Conservation (phyloP, 2,329 filamentous ascomycete species). For the Boeremia exigua region DNA sequence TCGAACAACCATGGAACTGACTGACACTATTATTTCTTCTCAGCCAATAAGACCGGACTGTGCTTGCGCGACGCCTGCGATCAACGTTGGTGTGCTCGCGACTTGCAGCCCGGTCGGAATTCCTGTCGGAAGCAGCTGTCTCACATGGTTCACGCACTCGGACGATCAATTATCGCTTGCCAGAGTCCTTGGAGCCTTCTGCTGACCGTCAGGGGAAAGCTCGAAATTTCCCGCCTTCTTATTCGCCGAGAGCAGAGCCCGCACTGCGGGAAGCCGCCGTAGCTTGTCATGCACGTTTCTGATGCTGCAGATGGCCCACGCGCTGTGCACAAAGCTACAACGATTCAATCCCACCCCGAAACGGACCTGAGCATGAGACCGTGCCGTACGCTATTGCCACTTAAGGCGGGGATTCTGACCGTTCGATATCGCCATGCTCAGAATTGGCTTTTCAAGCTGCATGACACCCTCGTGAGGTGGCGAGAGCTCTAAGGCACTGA, state of each 20-base stretch:
- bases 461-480: background rate
- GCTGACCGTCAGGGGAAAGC: constrained; percentile 24
- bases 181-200: constrained; percentile 14
- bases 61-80: background rate
- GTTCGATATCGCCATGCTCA: constrained; percentile 9
- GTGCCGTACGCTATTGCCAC: constrained; percentile 31
- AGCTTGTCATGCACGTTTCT: constrained; percentile 35
- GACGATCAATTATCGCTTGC: constrained; percentile 22
- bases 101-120: constrained; percentile 4
- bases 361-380: constrained; percentile 26
- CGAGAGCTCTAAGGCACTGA: background rate
- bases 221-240: constrained; percentile 20
- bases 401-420: constrained; percentile 20
- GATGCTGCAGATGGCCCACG: constrained; percentile 32
- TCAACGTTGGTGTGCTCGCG: background rate
- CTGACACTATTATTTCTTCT: background rate
- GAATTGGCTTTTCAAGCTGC: constrained; percentile 3
- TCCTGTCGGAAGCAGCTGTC: constrained; percentile 1
- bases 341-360: constrained; percentile 36
- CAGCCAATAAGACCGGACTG: background rate
- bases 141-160: constrained; percentile 4
- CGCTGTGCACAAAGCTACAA: constrained; percentile 37
- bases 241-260: constrained; percentile 28
- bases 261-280: constrained; percentile 26
- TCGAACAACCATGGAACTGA: constrained; percentile 12